Evolutionary conservation across 495 filamentous ascomycete species (phyloP).

Genomic region (Penicillium maclennaniae): DNA sequence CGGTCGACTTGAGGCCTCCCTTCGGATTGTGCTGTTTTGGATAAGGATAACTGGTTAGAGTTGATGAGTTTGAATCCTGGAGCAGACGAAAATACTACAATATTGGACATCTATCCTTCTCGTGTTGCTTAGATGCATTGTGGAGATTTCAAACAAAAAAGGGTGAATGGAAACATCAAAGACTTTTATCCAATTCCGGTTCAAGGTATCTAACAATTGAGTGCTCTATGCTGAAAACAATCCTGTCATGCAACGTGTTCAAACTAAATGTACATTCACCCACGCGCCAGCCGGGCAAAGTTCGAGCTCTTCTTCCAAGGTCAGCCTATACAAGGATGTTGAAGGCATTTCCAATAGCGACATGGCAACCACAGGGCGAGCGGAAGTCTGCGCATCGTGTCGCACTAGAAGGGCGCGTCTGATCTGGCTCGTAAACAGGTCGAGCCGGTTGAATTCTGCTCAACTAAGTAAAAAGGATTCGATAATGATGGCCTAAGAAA

Average conservation of each 20-base stretch:
- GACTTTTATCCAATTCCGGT: slow-evolving; percentile 9
- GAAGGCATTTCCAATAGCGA: background rate
- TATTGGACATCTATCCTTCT: background rate
- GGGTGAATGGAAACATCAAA: background rate
- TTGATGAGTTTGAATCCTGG: background rate
- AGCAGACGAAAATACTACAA: background rate
- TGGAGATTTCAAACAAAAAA: background rate
- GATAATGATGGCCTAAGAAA: background rate
- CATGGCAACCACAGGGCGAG: background rate
- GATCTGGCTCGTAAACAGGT: background rate
- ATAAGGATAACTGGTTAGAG: background rate
- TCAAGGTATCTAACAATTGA: slow-evolving; percentile 12
- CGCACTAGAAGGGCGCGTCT: background rate
- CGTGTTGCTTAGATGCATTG: background rate
- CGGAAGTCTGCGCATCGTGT: background rate
- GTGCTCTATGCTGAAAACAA: slow-evolving; percentile 18
- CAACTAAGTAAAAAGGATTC: background rate
- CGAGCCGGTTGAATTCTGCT: background rate
- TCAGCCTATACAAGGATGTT: background rate
- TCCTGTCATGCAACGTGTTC: slow-evolving; percentile 13
- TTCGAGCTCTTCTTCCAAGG: background rate
- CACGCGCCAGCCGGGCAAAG: background rate
- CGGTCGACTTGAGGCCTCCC: background rate
- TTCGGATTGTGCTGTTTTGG: background rate
- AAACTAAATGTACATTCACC: slow-evolving; percentile 5